Evolutionary conservation across 2,329 filamentous ascomycete species (phyloP).

Genomic region (Pseudogymnoascus sp.): DNA sequence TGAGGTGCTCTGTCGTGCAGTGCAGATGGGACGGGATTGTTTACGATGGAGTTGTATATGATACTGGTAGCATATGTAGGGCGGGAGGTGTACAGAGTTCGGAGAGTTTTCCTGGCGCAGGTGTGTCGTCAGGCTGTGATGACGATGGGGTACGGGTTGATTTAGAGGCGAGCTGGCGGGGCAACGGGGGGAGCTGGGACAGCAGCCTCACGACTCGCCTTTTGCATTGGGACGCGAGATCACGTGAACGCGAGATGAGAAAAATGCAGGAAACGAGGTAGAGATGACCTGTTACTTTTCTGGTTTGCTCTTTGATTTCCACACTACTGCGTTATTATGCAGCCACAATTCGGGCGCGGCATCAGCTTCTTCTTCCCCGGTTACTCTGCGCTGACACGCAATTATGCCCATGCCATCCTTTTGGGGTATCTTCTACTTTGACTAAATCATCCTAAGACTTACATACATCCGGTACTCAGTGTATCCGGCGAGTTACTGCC

Average conservation of each 20-base stretch:
- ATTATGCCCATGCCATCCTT: background rate
- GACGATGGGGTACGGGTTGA: background rate
- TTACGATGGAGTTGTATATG: background rate
- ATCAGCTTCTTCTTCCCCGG: background rate
- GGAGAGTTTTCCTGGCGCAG: background rate
- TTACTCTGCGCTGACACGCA: background rate
- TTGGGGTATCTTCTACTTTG: background rate
- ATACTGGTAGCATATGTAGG: background rate
- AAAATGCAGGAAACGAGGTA: background rate
- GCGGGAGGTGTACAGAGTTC: background rate
- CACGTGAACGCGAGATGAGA: background rate
- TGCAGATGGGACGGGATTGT: background rate
- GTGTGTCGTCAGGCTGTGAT: constrained; percentile 3
- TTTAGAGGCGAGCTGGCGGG: background rate
- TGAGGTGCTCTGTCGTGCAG: background rate
- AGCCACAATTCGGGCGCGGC: background rate
- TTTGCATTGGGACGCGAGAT: background rate
- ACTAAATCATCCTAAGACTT: too few relatives aligned
- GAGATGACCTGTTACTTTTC: background rate
- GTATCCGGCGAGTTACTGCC: background rate
- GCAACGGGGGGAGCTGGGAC: background rate
- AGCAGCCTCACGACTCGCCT: background rate
- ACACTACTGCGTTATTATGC: background rate
- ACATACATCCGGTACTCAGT: background rate
- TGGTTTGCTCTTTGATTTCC: background rate